Base-by-base conservation (phyloP, 1,139 yeast genomes). In the Taiozyma sp. region DNA sequence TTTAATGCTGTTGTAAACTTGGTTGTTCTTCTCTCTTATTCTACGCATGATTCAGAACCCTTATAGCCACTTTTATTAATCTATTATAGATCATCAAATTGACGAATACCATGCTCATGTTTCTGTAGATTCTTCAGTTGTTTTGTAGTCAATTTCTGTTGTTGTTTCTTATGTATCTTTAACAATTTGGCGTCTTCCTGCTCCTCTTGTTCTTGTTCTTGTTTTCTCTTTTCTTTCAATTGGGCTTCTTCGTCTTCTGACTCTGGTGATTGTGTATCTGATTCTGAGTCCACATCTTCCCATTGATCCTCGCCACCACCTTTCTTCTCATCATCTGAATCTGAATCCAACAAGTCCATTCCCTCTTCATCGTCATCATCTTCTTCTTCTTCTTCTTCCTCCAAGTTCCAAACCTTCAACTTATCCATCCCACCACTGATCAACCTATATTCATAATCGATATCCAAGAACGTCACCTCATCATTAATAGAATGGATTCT, bases 371-470 rank as follows among this genome's bases (percentile, higher is more conserved):
- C 27, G 4, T 49, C 49, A 3, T 59, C 68, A 8, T 56, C 58
- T 1, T 56, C 65, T 13, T 52, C 65, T 8, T 60, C 65, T 12
- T 56, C 64, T 8, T 63, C 67, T 1, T 59, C 57, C 1, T 65
- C 70, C 36, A 67, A 70, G 23, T 72, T 72, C 98, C 97, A 92
- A 7, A 92, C 73, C 62, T 84, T 86, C 57, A 91, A 70, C 29
- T 78, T 74, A 47, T 87, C 95, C 92, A 91, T 85, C 23, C 96
- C 93, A 4, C 87, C 90, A 67, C 89, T 83, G 4, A 87, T 81
- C 54, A 91, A 72, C 53, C 96, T 76, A 65, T 90, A 92, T 48
- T 87, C 85, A 60, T 65, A 81, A 65, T 92, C 98, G 51, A 91
- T 73, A 61, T 92, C 97, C 58, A 92, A 71, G 49, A 79, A 75